Conservation (phyloP, 2,329 filamentous ascomycete species). For the Zalaria obscura region DNA sequence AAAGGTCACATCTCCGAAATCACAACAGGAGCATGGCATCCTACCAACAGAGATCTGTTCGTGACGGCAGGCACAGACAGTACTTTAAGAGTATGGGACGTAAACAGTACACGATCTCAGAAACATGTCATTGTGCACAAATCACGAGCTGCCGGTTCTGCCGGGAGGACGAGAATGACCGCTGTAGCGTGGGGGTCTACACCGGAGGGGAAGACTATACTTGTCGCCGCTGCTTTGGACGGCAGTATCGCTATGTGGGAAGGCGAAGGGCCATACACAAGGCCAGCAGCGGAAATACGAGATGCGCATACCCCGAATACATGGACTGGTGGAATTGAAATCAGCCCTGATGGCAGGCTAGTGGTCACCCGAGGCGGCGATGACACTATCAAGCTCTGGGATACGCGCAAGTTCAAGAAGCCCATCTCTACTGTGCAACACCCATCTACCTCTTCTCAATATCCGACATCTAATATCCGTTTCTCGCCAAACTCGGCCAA, state of each 20-base stretch:
- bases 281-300: conserved; percentile 69
- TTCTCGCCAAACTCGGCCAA: conserved; percentile 76
- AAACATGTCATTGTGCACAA: conserved; percentile 95
- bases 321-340: conserved; percentile 85
- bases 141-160: conserved; percentile 73
- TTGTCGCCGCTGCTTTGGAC: conserved; percentile 75
- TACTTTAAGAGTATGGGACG: conserved; percentile 91
- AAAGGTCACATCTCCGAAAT: conserved; percentile 93
- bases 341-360: conserved; percentile 81
- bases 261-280: conserved; percentile 71
- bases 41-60: conserved; percentile 68
- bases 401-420: conserved; percentile 86
- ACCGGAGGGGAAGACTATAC: conserved; percentile 63
- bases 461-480: conserved; percentile 71
- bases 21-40: conserved; percentile 81
- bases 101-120: conserved; percentile 79
- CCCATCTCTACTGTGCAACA: conserved; percentile 71
- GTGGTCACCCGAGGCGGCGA: conserved; percentile 86
- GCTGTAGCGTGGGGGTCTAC: conserved; percentile 75
- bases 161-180: conserved; percentile 87
- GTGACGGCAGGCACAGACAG: conserved; percentile 91
- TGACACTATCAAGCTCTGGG: conserved; percentile 89
- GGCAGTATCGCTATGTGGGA: conserved; percentile 85
- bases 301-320: conserved; percentile 71
- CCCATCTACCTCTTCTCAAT: conserved; percentile 69